Base-by-base conservation (phyloP, 305 asterid species). In the Salvia sclarea region DNA sequence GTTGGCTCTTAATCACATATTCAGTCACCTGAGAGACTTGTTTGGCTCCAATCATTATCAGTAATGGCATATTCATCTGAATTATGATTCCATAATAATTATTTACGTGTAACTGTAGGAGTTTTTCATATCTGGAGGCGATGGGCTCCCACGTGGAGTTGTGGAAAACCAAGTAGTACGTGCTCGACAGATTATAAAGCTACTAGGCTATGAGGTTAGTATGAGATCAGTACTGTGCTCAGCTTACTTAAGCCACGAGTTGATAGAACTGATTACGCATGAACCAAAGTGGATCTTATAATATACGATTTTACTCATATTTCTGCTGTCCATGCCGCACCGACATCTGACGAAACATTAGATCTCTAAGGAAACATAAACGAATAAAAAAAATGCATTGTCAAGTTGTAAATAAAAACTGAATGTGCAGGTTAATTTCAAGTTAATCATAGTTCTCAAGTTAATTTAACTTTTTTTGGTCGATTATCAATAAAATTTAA, bases 141-240 rank as follows among this genome's bases (percentile, higher is more conserved):
- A 95, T 17, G 99, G 99, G 47, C 96, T 95, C 43, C 99, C 99
- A 31, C 98, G 99, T 69, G 99, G 98, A 76, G 96, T 89, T 57
- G 99, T 91, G 74, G 99, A 95, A 70, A 95, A 95, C 85, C 98
- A 91, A 67, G 89, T 95, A 17, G 91, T 90, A 48, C 96, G 88
- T 16, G 79, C 80, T 68, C 90, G 98, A 60, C 90, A 86, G 84
- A 86, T 91, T 63, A 71, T 95, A 73, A 88, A 81, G 85, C 78
- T 95, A 81, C 87, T 73, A 8, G 78, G 94, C 76, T 81, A 83
- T 52, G 99, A 94, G 99, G 99, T 94, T 68, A 85, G 97, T 80
- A 24, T 43, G 43, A 8, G 24, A 72, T 11, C 33, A 22, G 20
- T 52, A 8, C 13, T 37, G 22, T 49, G 45, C 5, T 56, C 33